Evolutionary conservation across 768 basidiomycete genomes (phyloP), one percentile per base, ranked within the genome.

Genomic region (Podaxis pistillaris): DNA sequence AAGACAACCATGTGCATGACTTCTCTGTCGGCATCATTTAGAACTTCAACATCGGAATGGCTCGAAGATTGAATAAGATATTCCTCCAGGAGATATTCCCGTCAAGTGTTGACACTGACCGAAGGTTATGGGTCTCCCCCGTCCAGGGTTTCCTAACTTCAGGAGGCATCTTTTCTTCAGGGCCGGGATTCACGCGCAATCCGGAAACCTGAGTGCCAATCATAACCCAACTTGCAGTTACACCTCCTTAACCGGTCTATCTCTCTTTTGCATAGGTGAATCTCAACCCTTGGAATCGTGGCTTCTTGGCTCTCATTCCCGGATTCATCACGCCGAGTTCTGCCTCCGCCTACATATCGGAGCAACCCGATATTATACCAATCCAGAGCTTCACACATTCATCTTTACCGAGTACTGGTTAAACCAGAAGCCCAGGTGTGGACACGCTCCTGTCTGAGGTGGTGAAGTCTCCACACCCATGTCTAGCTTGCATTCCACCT

Each of bases 181-280:
- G 9, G 54, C 38, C 13, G 37, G 13, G 37, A 50, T 50, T 22
- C 24, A 22, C 49, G 9, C 49, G 26, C 26, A 19, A 55, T 37
- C 49, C 30, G 60, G 60, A 46, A n/a, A 26, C 1, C 36, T n/a
- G n/a, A 24, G 53, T 46, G 40, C 50, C 49, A 59, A 59, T 59
- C 49, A 59, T 24, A 37, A 15, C 57, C 15, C 26, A 30, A 33
- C 57, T 58, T 19, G 57, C 19, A 46, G 47, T 24, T 49, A 22
- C 15, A 26, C 36, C 19, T 46, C 44, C n/a, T 46, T 19, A 19
- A 1, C 30, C 30, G n/a, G 57, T 4, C 26, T 33, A 58, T 47
- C 26, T 22, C 46, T 36, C 36, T 24, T 37, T 7, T 19, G 33
- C 19, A 7, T 24, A 26, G 26, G 24, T 15, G 24, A 19, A 59